Percentiles rank a stretch among this genome's conserved stretches.
Evolutionary conservation across 1,139 yeast genomes (phyloP).

Genomic region (Pichia sp.): DNA sequence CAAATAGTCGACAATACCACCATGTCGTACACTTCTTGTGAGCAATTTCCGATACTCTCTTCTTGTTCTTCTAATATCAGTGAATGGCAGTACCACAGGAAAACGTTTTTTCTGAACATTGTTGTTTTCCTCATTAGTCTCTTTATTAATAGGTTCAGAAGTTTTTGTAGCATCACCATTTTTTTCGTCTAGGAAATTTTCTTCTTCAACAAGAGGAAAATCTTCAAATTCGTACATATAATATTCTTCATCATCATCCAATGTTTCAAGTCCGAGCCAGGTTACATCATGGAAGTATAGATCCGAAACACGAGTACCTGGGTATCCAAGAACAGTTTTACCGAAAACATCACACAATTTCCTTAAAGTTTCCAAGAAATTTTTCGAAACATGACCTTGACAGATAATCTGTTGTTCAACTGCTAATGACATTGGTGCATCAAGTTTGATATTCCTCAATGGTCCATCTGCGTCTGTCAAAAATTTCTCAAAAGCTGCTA

Average conservation of each 20-base stretch:
- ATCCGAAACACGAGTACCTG: slow-evolving; percentile 40
- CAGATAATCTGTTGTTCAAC: slow-evolving; percentile 64
- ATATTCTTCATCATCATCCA: slow-evolving; percentile 25
- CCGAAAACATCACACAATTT: slow-evolving; percentile 33
- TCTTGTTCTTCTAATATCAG: slow-evolving; percentile 15
- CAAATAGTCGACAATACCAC: slow-evolving; percentile 24
- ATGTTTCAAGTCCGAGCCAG: slow-evolving; percentile 50
- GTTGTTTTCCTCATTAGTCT: not conserved
- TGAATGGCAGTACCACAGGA: slow-evolving; percentile 7
- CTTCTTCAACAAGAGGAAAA: no score
- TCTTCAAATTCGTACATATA: not conserved
- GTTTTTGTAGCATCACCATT: not conserved
- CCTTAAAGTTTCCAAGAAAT: slow-evolving; percentile 33
- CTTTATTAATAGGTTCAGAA: not conserved
- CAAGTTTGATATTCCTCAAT: slow-evolving; percentile 26
- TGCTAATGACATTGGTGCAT: slow-evolving; percentile 34
- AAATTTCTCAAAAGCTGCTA: slow-evolving; percentile 56
- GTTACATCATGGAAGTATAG: slow-evolving; percentile 61
- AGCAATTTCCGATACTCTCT: slow-evolving; percentile 18
- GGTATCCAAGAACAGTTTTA: slow-evolving; percentile 29
- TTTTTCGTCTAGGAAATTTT: not conserved
- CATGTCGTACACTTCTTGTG: slow-evolving; percentile 19
- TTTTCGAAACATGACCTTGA: slow-evolving; percentile 49
- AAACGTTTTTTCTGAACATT: not conserved
- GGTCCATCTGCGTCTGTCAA: slow-evolving; percentile 45